Base-by-base conservation (phyloP, 345 rosid genomes). In the Heritiera fomes region DNA sequence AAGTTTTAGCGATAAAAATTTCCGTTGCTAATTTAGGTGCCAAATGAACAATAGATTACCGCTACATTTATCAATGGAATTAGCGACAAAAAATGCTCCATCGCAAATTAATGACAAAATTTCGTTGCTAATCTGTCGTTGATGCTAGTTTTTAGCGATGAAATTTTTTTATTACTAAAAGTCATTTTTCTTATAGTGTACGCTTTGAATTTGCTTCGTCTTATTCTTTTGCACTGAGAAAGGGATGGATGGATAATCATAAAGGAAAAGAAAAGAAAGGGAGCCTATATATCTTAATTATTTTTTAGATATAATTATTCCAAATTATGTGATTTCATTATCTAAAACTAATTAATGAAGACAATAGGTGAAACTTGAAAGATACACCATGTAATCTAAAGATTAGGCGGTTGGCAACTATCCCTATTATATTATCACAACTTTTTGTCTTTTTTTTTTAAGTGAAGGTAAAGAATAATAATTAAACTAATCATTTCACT, bases 381-480 rank as follows among this genome's bases (percentile, higher is more conserved):
- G 67, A 12, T 5, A 61, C 41, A 62, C 18, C 8, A 32, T 30
- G 32, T 5, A 12, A 15, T 30, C 30, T 12, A 7, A 1, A 34
- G 13, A 46, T 46, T 20, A 30, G 15, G 75, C 43, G 3, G 28
- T 10, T 14, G 43, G 11, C 18, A 28, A 32, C n/a, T 62, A 32
- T 41, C 5, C 43, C 45, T 34, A 5, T 32, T 32, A 59, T 4
- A 0, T 8, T 28, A 30, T 2, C 8, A 5, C 43, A 3, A 4
- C 3, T 53, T 17, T 40, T 18, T 23, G 28, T 1, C 40, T 15
- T 10, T 23, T 50, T 0, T 13, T 30, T 49, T 23, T 50, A 52
- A 23, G 75, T 30, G 15, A 71, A 50, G 75, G 20, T 14, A 20
- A 50, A 30, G 75, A 50, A 71, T 28, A 71, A 47, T 70, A 3